Evolutionary conservation across 352 stramenopile species (phyloP), one percentile per base, ranked within the genome.

Genomic region (Globisporangium uncinulatum): DNA sequence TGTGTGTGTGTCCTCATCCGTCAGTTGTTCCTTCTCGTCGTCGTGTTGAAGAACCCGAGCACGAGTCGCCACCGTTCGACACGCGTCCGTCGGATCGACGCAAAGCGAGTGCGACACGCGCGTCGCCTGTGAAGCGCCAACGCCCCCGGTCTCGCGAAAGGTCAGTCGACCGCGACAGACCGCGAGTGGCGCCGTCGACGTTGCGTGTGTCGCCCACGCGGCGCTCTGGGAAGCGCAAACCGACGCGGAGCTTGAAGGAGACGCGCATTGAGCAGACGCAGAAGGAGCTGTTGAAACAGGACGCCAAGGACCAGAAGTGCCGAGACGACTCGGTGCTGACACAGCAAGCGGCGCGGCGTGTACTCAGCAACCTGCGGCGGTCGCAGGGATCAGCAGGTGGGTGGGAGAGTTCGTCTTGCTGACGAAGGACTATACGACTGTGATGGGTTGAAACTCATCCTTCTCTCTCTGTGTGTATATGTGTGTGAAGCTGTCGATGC

Each of bases 181-280:
- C 8, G 15, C 42, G 6, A 57, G 42, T 29, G 24, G 24, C 24
- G 17, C 14, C n/a, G 0, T 39, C 19, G 50, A 37, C 42, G 52
- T 41, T 7, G 39, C 24, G 37, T 8, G n/a, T 15, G 14, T 20
- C 42, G 2, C 13, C 41, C 19, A 44, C n/a, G 31, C 34, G 15
- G 41, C 41, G 13, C 13, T 44, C 39, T 17, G 13, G 48, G 20
- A 65, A 57, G 51, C 45, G 32, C 19, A 60, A 56, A 24, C 45
- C 59, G 47, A 29, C 19, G 0, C 37, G 17, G 14, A 53, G 37
- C 31, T n/a, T 62, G 19, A 65, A 59, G 13, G 62, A 76, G 1
- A 37, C 43, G 29, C 41, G 56, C 42, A 58, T 63, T 20, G 47
- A 51, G 24, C 37, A 69, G 51, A 57, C 65, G 4, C 57, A 65